Percentiles rank a stretch among this genome's conserved stretches.
Conservation (phyloP, 208 protist genomes). For the Leishmania braziliensis region DNA sequence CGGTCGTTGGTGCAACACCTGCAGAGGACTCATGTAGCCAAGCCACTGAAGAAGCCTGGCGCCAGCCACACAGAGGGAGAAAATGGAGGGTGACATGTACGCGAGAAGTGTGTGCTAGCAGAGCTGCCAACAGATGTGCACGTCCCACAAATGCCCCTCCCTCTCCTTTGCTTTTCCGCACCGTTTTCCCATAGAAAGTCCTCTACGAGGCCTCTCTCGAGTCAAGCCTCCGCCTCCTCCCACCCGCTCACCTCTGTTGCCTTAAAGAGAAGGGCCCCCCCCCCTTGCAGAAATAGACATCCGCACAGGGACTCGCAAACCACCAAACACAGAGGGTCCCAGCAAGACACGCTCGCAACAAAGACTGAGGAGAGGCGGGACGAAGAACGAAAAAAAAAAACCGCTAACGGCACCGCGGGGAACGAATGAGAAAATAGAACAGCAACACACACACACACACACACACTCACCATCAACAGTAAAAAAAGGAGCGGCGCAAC, state of each 20-base stretch:
- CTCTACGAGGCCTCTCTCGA: neutral
- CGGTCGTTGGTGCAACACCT: neutral
- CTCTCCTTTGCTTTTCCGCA: neutral
- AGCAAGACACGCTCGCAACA: neutral
- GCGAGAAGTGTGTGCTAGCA: neutral
- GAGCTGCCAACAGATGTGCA: neutral
- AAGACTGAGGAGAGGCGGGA: neutral
- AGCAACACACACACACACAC: neutral
- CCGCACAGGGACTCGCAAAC: neutral
- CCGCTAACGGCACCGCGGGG: neutral
- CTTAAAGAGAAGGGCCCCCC: neutral
- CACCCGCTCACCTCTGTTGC: neutral
- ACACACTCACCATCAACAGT: neutral
- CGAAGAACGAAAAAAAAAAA: constrained; percentile 9
- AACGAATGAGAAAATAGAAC: neutral
- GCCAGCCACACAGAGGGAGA: neutral
- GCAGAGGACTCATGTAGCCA: neutral
- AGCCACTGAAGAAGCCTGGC: neutral
- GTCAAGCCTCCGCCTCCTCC: neutral
- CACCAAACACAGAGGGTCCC: neutral
- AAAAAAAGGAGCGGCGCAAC: neutral
- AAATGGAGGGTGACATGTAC: neutral
- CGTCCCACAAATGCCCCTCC: neutral
- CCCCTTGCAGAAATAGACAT: neutral
- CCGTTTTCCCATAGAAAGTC: neutral